Base-by-base conservation (phyloP, 164 flowering plant species). In the Aristolochia fimbriata region DNA sequence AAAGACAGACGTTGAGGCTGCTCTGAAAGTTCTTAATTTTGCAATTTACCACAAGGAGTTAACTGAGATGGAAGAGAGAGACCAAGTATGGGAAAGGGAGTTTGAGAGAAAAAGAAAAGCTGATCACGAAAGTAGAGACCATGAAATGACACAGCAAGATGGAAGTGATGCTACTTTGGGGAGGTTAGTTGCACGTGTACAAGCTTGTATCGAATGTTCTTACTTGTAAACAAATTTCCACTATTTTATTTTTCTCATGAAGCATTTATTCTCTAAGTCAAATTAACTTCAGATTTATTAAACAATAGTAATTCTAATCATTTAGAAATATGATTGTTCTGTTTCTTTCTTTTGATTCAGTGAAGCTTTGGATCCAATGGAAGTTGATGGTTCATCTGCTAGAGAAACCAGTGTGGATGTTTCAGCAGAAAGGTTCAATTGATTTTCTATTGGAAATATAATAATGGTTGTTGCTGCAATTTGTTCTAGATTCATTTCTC, bases 1-100 rank as follows among this genome's bases (percentile, higher is more conserved):
- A 17, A 83, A 83, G 60, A 69, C 77, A 68, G 91, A 94, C 76
- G 99, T 83, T 62, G 99, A 88, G 62, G 95, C 97, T 73, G 99
- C 99, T 57, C 80, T 94, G 50, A 82, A 87, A 77, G 84, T 88
- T 74, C 73, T 94, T 33, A 86, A 94, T 67, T 94, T 94, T 80
- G 99, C 99, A 46, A 91, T 94, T 62, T 91, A 94, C 72, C 99
- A 94, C 59, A 85, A 80, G 72, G 99, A 94, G 67, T 68, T 94
- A 73, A 84, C 81, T 37, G 97, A 94, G 41, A 94, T 94, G 97
- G 97, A 94, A 59, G 95, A 86, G 37, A 88, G 99, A 41, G 96
- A 91, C 65, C 80, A 90, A 62, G 86, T 73, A 72, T 74, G 89
- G 69, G 81, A 74, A 64, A 80, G 70, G 68, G 89, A 87, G 67